Conservation (phyloP, 176 grass and related monocot species). For the Musa beccarii region DNA sequence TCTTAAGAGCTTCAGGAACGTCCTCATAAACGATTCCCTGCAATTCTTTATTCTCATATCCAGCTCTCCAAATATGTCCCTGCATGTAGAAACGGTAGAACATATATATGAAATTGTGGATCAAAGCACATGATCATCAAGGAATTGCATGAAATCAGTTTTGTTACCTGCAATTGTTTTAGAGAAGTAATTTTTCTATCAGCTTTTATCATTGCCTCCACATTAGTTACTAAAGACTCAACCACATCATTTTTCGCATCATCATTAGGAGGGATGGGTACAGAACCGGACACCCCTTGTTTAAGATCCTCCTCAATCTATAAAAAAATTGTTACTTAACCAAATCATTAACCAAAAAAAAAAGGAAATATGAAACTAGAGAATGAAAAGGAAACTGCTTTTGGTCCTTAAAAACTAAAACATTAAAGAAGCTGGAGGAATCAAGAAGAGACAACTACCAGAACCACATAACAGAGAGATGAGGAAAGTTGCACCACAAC, state of each 20-base stretch:
- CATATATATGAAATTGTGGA: background rate
- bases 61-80: conserved; percentile 98
- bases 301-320: conserved; percentile 79
- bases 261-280: conserved; percentile 56
- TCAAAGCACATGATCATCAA: background rate
- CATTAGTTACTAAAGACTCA: conserved; percentile 61
- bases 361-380: background rate
- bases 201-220: conserved; percentile 91
- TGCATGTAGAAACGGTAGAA: conserved; percentile 28
- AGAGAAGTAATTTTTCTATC: conserved; percentile 91
- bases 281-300: conserved; percentile 48
- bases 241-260: conserved; percentile 55
- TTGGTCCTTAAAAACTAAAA: too few relatives aligned
- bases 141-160: conserved; percentile 8
- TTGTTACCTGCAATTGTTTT: conserved; percentile 90
- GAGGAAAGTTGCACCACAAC: too few relatives aligned
- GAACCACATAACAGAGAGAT: too few relatives aligned
- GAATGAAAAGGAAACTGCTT: background rate
- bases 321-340: conserved; percentile 19
- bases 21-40: conserved; percentile 89
- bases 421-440: too few relatives aligned
- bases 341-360: background rate
- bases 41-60: conserved; percentile 72
- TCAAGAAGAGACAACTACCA: too few relatives aligned
- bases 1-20: conserved; percentile 66